These are phyloP conservation scores for Chalaropsis thielavioides DNA, from an alignment of 2,329 filamentous ascomycete species.

Conservation along the genomic window DNA sequence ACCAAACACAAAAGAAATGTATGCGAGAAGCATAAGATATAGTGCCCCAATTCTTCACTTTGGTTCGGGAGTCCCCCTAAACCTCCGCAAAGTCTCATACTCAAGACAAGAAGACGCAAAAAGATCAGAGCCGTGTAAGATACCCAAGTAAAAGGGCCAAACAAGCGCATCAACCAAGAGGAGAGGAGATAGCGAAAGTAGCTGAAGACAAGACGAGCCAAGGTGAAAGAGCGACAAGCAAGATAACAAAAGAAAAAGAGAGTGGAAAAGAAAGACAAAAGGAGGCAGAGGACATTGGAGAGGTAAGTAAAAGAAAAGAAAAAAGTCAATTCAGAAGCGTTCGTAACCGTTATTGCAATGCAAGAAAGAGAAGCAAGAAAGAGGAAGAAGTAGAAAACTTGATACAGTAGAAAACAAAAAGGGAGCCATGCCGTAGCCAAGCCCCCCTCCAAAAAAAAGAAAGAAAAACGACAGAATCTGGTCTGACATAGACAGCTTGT, in stretches of 20 bases:
- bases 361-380: slow-evolving; percentile 14
- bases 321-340: slow-evolving; percentile 13
- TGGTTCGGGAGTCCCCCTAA: neutral
- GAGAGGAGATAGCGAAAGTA: neutral
- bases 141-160: neutral
- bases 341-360: slow-evolving; percentile 17
- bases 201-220: neutral
- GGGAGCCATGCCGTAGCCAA: slow-evolving; percentile 5
- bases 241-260: neutral
- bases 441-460: neutral
- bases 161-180: neutral
- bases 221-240: neutral
- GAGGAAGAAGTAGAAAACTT: neutral
- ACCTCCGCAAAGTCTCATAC: too few species aligned
- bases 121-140: too few species aligned
- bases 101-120: too few species aligned
- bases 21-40: neutral
- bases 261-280: slow-evolving; percentile 9
- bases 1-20: neutral
- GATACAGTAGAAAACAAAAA: slow-evolving; percentile 1
- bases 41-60: neutral
- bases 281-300: slow-evolving; percentile 8
- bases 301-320: neutral
- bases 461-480: slow-evolving; percentile 5
- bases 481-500: slow-evolving; percentile 3